These are phyloP conservation scores for Leccinum pellstonianum DNA, from an alignment of 768 basidiomycete species.

Conservation along the genomic window DNA sequence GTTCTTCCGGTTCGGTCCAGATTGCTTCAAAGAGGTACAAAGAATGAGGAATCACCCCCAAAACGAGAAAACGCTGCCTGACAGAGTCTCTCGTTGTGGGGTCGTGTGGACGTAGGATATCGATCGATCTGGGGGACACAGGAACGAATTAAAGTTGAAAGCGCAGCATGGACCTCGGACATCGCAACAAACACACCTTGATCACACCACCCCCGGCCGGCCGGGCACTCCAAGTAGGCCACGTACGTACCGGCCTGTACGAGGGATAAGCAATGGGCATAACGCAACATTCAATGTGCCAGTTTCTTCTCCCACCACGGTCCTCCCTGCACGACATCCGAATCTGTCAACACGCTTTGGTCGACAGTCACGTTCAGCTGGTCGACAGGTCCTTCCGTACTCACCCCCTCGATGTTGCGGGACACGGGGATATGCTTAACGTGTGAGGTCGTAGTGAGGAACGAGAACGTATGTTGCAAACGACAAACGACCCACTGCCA, in stretches of 20 bases:
- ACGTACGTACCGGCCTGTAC: too few species aligned
- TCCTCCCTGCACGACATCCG: not conserved
- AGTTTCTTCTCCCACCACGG: not conserved
- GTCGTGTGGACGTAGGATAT: not conserved
- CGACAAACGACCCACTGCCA: not conserved
- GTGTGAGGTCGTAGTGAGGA: slow-evolving; percentile 14
- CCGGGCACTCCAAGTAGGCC: not conserved
- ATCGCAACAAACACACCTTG: not conserved
- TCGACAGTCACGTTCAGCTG: not conserved
- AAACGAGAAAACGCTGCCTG: too few species aligned
- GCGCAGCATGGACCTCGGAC: not conserved
- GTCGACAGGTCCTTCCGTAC: not conserved
- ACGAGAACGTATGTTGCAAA: not conserved
- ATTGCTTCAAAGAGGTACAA: not conserved
- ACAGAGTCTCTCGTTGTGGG: too few species aligned
- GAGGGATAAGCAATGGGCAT: not conserved
- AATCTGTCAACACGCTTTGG: not conserved
- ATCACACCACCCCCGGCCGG: too few species aligned
- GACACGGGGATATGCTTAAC: slow-evolving; percentile 9
- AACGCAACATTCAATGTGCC: not conserved
- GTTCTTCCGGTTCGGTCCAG: too few species aligned
- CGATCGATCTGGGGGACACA: not conserved
- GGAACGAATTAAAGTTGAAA: not conserved
- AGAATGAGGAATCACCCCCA: not conserved
- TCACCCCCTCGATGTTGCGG: not conserved